Evolutionary conservation across 257 asterid genomes (phyloP), one percentile per base, ranked within the genome.

Genomic region (Ligustrum vulgare): DNA sequence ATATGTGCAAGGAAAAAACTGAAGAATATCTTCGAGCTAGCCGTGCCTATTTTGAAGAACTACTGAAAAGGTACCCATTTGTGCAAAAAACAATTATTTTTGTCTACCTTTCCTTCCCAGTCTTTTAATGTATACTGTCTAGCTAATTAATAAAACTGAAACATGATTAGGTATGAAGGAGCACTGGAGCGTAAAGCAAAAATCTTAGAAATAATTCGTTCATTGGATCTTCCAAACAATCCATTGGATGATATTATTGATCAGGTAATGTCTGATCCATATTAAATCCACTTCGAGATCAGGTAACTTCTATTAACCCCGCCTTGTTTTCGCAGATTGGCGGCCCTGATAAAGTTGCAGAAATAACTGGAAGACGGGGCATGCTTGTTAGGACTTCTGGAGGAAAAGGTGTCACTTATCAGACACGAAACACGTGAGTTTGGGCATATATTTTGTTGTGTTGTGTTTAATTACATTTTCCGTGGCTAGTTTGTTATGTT

Each of bases 211-310:
- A 88, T 91, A 79, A 90, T 95, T 82, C 95, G 94, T 72, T 80
- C 93, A 23, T 81, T 95, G 88, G 96, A 95, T 84, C 98, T 95
- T 86, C 99, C 99, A 20, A 95, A 93, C 85, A 95, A 95, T 89
- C 98, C 99, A 22, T 82, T 93, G 86, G 99, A 95, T 90, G 99
- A 90, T 86, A 93, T 95, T 83, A 89, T 93, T 74, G 98, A 93
- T 83, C 98, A 93, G 97, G 99, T 93, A 80, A 37, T 60, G 28
- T 80, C 71, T 36, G 71, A 75, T 18, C 43, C 37, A 62, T 45
- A 71, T 20, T 49, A 63, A 51, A 67, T 45, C 63, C 45, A 63
- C 23, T 23, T 65, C 80, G 74, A 16, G 36, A 54, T 45, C 64
- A 37, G 33, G 35, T 32, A 13, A 37, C 60, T 67, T 75, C 51